A percentile compares a stretch with the other conserved stretches of the same genome.
Conservation (phyloP, 805 yeast species). For the Myxozyma mucilagina region DNA sequence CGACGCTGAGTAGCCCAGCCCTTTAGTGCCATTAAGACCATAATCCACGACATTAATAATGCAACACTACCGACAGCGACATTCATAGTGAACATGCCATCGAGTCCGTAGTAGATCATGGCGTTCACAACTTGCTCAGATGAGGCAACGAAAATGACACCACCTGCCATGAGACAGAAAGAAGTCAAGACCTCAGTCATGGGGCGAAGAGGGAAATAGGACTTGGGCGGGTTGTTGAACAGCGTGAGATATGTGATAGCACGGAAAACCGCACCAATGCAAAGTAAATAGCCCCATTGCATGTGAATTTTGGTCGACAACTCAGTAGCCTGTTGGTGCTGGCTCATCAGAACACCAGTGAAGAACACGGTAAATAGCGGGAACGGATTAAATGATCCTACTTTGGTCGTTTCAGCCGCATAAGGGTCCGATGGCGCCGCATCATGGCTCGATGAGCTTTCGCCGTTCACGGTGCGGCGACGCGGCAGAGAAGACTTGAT, state of each 20-base stretch:
- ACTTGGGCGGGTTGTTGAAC: slow-evolving; percentile 43
- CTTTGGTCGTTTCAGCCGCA: slow-evolving; percentile 23
- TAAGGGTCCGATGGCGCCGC: slow-evolving; percentile 17
- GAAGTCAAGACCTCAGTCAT: slow-evolving; percentile 80
- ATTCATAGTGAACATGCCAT: slow-evolving; percentile 88
- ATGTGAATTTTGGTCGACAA: slow-evolving; percentile 77
- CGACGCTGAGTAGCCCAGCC: slow-evolving; percentile 37
- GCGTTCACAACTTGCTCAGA: slow-evolving; percentile 83
- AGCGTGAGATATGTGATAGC: slow-evolving; percentile 60
- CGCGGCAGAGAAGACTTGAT: background rate
- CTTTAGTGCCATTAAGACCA: slow-evolving; percentile 56
- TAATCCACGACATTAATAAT: slow-evolving; percentile 85
- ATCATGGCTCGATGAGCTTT: background rate
- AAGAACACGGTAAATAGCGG: slow-evolving; percentile 91
- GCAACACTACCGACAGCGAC: slow-evolving; percentile 77
- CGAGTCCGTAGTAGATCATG: slow-evolving; percentile 76
- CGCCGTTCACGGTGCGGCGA: slow-evolving; percentile 8
- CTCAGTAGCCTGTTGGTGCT: slow-evolving; percentile 80
- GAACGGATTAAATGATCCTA: slow-evolving; percentile 83
- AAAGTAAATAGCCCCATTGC: slow-evolving; percentile 89
- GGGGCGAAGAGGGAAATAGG: slow-evolving; percentile 63
- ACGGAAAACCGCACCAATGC: slow-evolving; percentile 81
- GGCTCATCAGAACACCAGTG: slow-evolving; percentile 96
- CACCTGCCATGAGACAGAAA: slow-evolving; percentile 83
- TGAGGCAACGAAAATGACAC: slow-evolving; percentile 87